Conservation (phyloP, 345 rosid species). For the Boechera retrofracta region DNA sequence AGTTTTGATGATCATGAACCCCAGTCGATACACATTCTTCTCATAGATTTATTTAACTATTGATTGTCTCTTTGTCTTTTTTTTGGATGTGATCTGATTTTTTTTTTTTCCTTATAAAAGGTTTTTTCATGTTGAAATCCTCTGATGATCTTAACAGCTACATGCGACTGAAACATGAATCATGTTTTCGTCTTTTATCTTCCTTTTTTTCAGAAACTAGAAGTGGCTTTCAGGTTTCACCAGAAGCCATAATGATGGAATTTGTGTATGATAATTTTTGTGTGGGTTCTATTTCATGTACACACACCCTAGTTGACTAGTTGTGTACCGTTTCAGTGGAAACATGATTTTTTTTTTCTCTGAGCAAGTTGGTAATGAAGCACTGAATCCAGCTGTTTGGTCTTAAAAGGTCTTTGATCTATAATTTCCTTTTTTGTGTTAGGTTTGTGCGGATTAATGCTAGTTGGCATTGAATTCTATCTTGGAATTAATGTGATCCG, state of each 20-base stretch:
- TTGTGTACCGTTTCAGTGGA: slow-evolving; percentile 5
- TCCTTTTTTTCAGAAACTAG: slow-evolving; percentile 19
- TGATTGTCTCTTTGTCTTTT: slow-evolving; percentile 26
- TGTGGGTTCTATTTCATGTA: slow-evolving; percentile 21
- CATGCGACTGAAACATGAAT: slow-evolving; percentile 3
- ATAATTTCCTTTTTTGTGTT: slow-evolving; percentile 39
- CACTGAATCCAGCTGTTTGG: slow-evolving; percentile 35
- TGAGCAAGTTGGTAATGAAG: slow-evolving; percentile 31
- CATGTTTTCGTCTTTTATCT: neutral
- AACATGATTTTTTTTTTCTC: neutral
- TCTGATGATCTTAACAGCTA: neutral
- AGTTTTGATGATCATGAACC: slow-evolving; percentile 40
- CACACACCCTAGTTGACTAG: slow-evolving; percentile 17
- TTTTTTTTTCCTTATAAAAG: neutral
- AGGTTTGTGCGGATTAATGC: slow-evolving; percentile 41
- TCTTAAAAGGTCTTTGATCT: slow-evolving; percentile 28
- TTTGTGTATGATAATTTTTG: neutral
- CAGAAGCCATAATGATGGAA: slow-evolving; percentile 29
- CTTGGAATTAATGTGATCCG: slow-evolving; percentile 28
- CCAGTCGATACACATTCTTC: slow-evolving; percentile 33
- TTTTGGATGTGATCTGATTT: neutral
- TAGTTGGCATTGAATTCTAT: slow-evolving; percentile 9
- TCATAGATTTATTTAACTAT: slow-evolving; percentile 11
- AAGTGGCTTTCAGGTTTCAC: slow-evolving; percentile 15
- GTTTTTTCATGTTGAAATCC: slow-evolving; percentile 21